These are phyloP conservation scores for Globisporangium cylindrosporum DNA, from an alignment of 352 stramenopile genomes.

Conservation along the genomic window DNA sequence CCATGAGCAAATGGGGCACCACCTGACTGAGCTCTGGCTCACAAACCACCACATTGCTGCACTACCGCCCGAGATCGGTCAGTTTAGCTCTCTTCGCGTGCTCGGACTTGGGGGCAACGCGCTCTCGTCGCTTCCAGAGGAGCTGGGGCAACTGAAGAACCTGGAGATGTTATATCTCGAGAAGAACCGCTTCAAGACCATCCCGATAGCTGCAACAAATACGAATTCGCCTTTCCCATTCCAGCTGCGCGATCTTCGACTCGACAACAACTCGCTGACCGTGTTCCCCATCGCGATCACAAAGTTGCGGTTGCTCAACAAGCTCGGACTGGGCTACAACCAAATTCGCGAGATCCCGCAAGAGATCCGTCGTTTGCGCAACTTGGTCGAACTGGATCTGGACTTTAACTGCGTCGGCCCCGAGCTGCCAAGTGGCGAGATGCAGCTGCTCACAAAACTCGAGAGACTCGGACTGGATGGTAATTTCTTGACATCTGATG, in stretches of 20 bases:
- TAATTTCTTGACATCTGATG: constrained; percentile 35
- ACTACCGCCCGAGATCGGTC: constrained; percentile 44
- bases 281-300: constrained; percentile 51
- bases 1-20: constrained; percentile 29
- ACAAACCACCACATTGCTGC: constrained; percentile 52
- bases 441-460: constrained; percentile 40
- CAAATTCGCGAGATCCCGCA: constrained; percentile 33
- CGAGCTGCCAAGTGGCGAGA: constrained; percentile 29
- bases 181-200: constrained; percentile 45
- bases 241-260: constrained; percentile 41
- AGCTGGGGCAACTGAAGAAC: constrained; percentile 27
- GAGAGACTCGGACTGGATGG: constrained; percentile 61
- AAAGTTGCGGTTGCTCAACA: constrained; percentile 48
- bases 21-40: constrained; percentile 57
- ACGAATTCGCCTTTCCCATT: constrained; percentile 25
- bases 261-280: constrained; percentile 52
- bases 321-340: constrained; percentile 62
- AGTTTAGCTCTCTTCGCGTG: constrained; percentile 44
- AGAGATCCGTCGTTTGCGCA: constrained; percentile 48
- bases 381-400: constrained; percentile 65
- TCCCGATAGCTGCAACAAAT: constrained; percentile 26
- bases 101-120: constrained; percentile 61
- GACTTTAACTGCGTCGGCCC: constrained; percentile 57
- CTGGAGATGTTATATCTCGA: constrained; percentile 67
- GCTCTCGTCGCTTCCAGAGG: constrained; percentile 40